Conservation (phyloP, 352 stramenopile species). For the Phytopythium delawarense region DNA sequence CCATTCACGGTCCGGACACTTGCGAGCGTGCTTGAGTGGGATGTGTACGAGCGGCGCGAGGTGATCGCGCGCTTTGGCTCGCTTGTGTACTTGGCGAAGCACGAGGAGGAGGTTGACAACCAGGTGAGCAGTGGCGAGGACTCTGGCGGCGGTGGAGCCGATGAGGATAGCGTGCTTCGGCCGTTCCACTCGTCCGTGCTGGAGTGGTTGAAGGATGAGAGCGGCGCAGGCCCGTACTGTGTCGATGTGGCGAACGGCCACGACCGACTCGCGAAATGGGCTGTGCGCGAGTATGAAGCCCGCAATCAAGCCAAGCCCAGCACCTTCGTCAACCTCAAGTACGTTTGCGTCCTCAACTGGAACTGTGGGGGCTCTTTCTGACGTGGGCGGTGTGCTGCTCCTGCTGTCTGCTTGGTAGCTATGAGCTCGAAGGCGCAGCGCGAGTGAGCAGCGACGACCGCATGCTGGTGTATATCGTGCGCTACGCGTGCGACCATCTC, state of each 20-base stretch:
- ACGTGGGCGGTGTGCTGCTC: constrained; percentile 3
- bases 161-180: constrained; percentile 17
- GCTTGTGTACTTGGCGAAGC: constrained; percentile 40
- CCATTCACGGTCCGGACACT: constrained; percentile 42
- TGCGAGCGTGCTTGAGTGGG: constrained; percentile 48
- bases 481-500: constrained; percentile 68
- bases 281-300: constrained; percentile 47
- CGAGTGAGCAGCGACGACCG: constrained; percentile 25
- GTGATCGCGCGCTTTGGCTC: constrained; percentile 45
- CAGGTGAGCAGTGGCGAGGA: constrained; percentile 10
- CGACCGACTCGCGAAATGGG: constrained; percentile 55
- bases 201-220: constrained; percentile 62
- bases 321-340: constrained; percentile 74
- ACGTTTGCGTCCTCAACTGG: constrained; percentile 6
- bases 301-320: constrained; percentile 39
- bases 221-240: constrained; percentile 42
- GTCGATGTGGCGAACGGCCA: constrained; percentile 53
- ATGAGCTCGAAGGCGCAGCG: constrained; percentile 41
- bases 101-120: background rate
- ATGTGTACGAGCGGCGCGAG: constrained; percentile 55
- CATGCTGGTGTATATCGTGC: constrained; percentile 66
- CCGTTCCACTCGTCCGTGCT: constrained; percentile 76
- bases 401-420: constrained; percentile 24
- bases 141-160: constrained; percentile 20
- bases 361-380: background rate